These are phyloP conservation scores for Tuber indicum DNA, from an alignment of 495 filamentous ascomycete genomes.

Conservation along the genomic window DNA sequence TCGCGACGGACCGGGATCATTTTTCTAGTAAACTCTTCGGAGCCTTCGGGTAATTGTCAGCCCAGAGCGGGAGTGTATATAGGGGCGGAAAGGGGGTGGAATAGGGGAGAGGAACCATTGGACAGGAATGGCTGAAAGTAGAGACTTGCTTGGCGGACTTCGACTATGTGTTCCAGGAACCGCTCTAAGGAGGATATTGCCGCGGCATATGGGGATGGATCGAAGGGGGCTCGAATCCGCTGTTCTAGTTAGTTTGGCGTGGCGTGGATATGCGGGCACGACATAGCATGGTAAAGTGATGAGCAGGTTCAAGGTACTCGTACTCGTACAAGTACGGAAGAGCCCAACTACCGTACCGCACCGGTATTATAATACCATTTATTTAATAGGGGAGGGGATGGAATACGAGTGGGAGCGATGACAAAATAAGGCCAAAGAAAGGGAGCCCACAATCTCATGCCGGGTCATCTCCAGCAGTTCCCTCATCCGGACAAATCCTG, in stretches of 20 bases:
- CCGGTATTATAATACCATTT: background rate
- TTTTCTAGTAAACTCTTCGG: conserved; percentile 44
- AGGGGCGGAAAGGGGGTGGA: background rate
- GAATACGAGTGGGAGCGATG: background rate
- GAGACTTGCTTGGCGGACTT: conserved; percentile 53
- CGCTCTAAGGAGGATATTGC: conserved; percentile 52
- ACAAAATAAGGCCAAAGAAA: background rate
- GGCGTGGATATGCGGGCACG: background rate
- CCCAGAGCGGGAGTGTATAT: background rate
- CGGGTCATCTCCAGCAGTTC: conserved; percentile 54
- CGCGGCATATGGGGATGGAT: conserved; percentile 52
- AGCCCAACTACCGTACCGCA: background rate
- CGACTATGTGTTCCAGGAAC: conserved; percentile 55
- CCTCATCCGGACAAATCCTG: conserved; percentile 51
- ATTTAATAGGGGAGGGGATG: conserved; percentile 15
- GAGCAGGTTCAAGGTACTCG: background rate
- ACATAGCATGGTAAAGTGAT: background rate
- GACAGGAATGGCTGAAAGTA: conserved; percentile 50
- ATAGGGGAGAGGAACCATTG: conserved; percentile 19
- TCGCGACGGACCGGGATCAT: conserved; percentile 51
- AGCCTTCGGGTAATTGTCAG: conserved; percentile 36
- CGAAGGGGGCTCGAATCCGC: conserved; percentile 53
- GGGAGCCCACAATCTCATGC: conserved; percentile 48
- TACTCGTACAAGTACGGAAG: background rate
- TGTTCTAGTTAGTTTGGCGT: background rate